Base-by-base conservation (phyloP, 176 grass and related monocot species). In the Avena eriantha region DNA sequence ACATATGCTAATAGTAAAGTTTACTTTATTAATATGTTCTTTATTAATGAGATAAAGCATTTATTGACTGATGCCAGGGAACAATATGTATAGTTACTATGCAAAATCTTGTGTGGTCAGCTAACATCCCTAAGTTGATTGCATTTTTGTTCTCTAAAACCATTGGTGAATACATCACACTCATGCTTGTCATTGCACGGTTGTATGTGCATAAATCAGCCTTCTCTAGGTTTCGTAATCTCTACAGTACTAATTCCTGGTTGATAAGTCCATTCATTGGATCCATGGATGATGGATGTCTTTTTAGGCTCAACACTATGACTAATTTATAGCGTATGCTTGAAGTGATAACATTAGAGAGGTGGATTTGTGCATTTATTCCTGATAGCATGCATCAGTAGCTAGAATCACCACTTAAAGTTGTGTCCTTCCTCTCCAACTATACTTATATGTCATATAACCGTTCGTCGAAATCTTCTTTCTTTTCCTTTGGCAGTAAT, bases 401-500 rank as follows among this genome's bases (percentile, higher is more conserved):
- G 48, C 72, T 41, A 43, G n/a, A 56, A 79, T 79, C 55, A 63
- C 18, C 26, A 23, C 34, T 79, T 79, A 59, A 72, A 83, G 68
- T 66, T 24, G 50, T 83, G 22, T 57, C n/a, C 14, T 83, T 49
- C 50, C 33, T 70, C 53, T 61, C 70, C 35, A 13, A 7, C 29
- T 17, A 21, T 70, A 80, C 35, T 45, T 21, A 16, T 23, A 60
- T 61, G n/a, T 79, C 35, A 79, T 13, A 61, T 21, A 79, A 58
- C 55, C 14, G 7, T 35, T 63, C 15, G 8, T 65, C 58, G 10
- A 80, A 65, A 14, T 78, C 77, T 60, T 3, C 10, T 81, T 81
- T 5, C 46, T 29, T 50, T 51, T 75, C 24, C 72, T 49, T 50
- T 12, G n/a, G 7, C 10, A 75, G 3, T 73, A 67, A 36, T 29